Conservation (phyloP, 164 flowering plant genomes). For the Liquidambar formosana region DNA sequence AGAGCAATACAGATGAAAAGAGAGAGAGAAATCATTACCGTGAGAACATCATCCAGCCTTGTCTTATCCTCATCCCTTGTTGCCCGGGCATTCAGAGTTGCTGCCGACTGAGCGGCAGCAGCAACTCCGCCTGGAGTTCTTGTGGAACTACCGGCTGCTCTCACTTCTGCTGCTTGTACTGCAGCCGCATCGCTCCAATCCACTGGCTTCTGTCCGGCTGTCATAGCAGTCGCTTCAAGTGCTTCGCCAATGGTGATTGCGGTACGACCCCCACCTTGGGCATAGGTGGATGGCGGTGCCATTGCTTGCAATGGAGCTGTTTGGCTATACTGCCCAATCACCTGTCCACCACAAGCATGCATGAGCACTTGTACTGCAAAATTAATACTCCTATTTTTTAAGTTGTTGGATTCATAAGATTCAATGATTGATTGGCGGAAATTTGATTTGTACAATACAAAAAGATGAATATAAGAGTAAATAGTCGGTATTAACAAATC, state of each 20-base stretch:
- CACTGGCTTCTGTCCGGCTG: slow-evolving; percentile 57
- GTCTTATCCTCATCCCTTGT: slow-evolving; percentile 44
- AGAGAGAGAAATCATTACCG: slow-evolving; percentile 24
- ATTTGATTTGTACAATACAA: no score
- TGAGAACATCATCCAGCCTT: slow-evolving; percentile 48
- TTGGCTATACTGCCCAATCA: slow-evolving; percentile 15
- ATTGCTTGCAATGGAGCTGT: slow-evolving; percentile 1
- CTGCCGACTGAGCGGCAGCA: slow-evolving; percentile 62
- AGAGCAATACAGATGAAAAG: no score
- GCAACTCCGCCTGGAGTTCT: slow-evolving; percentile 58
- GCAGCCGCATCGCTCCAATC: slow-evolving; percentile 69
- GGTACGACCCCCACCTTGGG: not conserved
- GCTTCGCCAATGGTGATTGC: slow-evolving; percentile 70
- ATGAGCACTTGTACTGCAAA: no score
- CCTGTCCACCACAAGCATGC: slow-evolving; percentile 8
- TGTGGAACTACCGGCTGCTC: slow-evolving; percentile 52
- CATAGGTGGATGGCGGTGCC: not conserved
- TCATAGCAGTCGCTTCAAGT: slow-evolving; percentile 60
- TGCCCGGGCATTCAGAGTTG: slow-evolving; percentile 41
- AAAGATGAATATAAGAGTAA: no score
- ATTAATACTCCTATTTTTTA: no score
- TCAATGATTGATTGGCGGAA: no score
- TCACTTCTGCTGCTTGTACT: slow-evolving; percentile 63
- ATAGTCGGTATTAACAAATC: no score
- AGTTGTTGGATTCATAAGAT: no score